Percentiles rank a stretch among this genome's conserved stretches.
Conservation (phyloP, 257 asterid genomes). For the Rhazya stricta region DNA sequence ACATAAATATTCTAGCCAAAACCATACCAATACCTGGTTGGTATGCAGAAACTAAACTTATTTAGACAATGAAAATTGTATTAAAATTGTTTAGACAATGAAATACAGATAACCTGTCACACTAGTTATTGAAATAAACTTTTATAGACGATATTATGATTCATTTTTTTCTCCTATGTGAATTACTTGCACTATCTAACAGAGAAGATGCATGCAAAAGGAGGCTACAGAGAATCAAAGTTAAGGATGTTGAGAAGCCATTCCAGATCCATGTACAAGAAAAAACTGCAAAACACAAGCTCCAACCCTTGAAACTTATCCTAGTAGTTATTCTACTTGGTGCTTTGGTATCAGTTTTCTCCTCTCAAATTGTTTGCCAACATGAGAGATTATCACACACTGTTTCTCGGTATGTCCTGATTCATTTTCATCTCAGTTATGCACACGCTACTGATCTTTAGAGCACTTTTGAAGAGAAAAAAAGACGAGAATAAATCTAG, state of each 20-base stretch:
- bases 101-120: too few relatives aligned
- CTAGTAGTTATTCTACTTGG: constrained; percentile 33
- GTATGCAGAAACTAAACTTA: background rate
- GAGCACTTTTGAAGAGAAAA: background rate
- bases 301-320: constrained; percentile 47
- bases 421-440: background rate
- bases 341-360: constrained; percentile 39
- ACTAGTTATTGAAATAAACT: background rate
- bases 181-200: background rate
- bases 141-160: background rate
- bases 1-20: background rate
- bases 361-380: constrained; percentile 50
- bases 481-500: background rate
- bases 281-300: constrained; percentile 43
- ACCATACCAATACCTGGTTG: background rate
- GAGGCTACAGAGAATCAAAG: constrained; percentile 41
- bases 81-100: background rate
- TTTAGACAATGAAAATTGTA: background rate
- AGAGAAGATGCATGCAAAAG: constrained; percentile 38
- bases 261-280: constrained; percentile 36
- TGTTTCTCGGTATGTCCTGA: constrained; percentile 42
- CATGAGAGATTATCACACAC: constrained; percentile 22
- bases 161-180: background rate
- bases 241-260: constrained; percentile 40
- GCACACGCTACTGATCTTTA: background rate